These are phyloP conservation scores for Yarrowia bubula DNA, from an alignment of 805 yeast species.

Conservation along the genomic window DNA sequence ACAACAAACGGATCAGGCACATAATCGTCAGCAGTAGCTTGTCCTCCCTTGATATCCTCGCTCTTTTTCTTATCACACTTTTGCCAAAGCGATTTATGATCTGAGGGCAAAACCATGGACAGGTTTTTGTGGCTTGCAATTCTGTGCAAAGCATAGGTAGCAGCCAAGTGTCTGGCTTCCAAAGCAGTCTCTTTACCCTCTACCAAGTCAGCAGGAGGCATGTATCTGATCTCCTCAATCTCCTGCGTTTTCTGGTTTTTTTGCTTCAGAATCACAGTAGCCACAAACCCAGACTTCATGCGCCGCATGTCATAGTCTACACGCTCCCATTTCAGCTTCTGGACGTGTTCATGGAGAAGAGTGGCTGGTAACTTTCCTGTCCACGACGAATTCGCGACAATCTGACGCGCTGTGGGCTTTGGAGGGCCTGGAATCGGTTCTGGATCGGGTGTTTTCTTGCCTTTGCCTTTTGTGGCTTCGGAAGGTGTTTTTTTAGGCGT, in stretches of 20 bases:
- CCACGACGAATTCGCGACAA: slow-evolving; percentile 78
- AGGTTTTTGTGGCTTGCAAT: slow-evolving; percentile 77
- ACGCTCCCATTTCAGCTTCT: slow-evolving; percentile 84
- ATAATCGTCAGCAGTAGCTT: slow-evolving; percentile 53
- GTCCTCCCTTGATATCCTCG: slow-evolving; percentile 47
- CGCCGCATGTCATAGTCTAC: slow-evolving; percentile 71
- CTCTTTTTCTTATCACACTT: slow-evolving; percentile 63
- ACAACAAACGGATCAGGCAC: slow-evolving; percentile 75
- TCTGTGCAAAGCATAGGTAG: slow-evolving; percentile 81
- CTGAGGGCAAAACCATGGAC: slow-evolving; percentile 82
- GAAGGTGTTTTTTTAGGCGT: background rate
- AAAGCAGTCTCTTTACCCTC: slow-evolving; percentile 74
- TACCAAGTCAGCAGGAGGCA: slow-evolving; percentile 50
- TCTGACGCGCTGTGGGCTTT: slow-evolving; percentile 11
- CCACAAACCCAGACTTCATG: slow-evolving; percentile 56
- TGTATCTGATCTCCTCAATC: slow-evolving; percentile 54
- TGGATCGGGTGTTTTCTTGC: background rate
- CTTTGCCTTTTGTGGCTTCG: background rate
- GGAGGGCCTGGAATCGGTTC: background rate
- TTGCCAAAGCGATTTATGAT: slow-evolving; percentile 77
- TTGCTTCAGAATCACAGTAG: slow-evolving; percentile 63
- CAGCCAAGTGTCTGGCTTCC: slow-evolving; percentile 88
- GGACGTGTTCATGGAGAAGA: slow-evolving; percentile 80
- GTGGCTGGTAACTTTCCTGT: slow-evolving; percentile 93
- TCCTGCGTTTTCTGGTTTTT: slow-evolving; percentile 81